Conservation (phyloP, 176 grass and related monocot species). For the Cenchrus americanus region DNA sequence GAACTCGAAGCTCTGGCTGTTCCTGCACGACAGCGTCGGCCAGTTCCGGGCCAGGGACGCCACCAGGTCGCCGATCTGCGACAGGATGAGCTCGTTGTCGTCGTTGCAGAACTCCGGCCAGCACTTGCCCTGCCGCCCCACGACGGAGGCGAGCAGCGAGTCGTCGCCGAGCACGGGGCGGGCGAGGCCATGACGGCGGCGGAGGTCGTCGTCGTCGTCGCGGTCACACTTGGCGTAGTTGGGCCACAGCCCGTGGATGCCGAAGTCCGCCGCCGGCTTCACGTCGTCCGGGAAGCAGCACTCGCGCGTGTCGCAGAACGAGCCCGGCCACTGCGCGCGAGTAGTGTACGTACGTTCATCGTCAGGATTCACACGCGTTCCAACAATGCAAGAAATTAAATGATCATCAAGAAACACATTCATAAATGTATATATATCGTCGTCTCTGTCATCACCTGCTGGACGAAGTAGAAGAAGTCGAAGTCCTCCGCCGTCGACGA, state of each 20-base stretch:
- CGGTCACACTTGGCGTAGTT: constrained; percentile 56
- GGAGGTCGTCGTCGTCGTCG: no score
- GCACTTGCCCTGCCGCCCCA: constrained; percentile 28
- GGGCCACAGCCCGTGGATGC: constrained; percentile 88
- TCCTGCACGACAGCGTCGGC: constrained; percentile 70
- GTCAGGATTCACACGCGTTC: no score
- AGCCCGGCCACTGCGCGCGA: constrained; percentile 66
- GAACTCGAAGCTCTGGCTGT: constrained; percentile 49
- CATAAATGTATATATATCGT: no score
- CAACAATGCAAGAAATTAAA: no score
- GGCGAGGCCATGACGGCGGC: no score
- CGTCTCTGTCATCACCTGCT: constrained; percentile 52
- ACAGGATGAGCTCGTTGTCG: no score
- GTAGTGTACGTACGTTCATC: no score
- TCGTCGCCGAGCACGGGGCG: background rate
- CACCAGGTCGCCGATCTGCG: background rate
- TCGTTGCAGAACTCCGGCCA: constrained; percentile 49
- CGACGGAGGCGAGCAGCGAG: background rate
- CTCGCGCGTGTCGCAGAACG: constrained; percentile 60
- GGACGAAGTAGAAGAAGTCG: constrained; percentile 93
- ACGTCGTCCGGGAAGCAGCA: constrained; percentile 72
- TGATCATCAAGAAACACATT: no score
- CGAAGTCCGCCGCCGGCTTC: constrained; percentile 69
- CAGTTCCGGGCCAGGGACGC: constrained; percentile 50
- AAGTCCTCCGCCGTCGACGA: constrained; percentile 50